Conservation (phyloP, 352 stramenopile genomes). For the Phytophthora quininea region DNA sequence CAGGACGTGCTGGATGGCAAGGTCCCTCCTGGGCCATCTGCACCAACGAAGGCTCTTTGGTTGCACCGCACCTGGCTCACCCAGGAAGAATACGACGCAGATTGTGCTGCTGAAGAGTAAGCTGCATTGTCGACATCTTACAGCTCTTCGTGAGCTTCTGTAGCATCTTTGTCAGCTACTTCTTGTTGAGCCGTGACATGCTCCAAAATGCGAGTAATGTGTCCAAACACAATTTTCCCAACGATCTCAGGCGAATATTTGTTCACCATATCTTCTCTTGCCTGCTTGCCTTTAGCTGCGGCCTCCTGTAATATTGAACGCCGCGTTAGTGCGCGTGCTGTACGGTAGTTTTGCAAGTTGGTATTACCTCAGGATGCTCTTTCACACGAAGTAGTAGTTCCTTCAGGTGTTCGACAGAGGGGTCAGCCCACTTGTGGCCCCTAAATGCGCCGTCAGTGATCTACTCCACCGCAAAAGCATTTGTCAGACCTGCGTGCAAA, state of each 20-base stretch:
- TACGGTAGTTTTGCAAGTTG: background rate
- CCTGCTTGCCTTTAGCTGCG: conserved; percentile 64
- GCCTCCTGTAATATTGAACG: conserved; percentile 46
- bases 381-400: conserved; percentile 67
- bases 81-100: conserved; percentile 71
- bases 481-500: background rate
- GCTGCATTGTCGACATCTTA: conserved; percentile 19
- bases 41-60: conserved; percentile 80
- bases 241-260: conserved; percentile 85
- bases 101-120: conserved; percentile 38
- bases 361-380: conserved; percentile 57
- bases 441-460: conserved; percentile 81
- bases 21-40: conserved; percentile 66
- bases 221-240: conserved; percentile 62
- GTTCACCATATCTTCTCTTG: conserved; percentile 81
- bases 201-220: conserved; percentile 70
- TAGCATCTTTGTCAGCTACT: conserved; percentile 4
- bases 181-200: conserved; percentile 38
- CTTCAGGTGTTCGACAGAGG: conserved; percentile 73
- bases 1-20: conserved; percentile 69
- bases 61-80: conserved; percentile 86
- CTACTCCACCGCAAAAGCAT: conserved; percentile 32
- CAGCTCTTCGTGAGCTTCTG: conserved; percentile 57
- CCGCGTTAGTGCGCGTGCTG: background rate
- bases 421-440: conserved; percentile 87